phyloP scores from a whole-genome alignment of 768 basidiomycete species.

The Heimioporus sp. region DNA sequence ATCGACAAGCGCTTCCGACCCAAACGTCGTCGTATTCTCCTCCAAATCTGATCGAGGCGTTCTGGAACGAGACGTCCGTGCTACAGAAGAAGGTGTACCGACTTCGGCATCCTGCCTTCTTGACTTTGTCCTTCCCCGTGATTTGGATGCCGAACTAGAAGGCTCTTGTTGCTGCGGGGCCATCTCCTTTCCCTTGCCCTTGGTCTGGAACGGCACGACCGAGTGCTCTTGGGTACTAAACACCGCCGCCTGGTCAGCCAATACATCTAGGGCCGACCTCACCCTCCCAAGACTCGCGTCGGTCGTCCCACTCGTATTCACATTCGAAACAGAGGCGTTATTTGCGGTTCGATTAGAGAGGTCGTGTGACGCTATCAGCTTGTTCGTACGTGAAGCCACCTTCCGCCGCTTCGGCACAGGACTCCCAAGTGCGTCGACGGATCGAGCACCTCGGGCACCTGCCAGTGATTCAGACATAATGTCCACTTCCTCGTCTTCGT shows the following conservation, averaged over 20 bases:
- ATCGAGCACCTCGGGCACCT: conserved; percentile 29
- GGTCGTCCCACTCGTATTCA: background rate
- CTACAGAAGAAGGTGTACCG: conserved; percentile 2
- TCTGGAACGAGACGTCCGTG: conserved; percentile 8
- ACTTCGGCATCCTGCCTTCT: conserved; percentile 4
- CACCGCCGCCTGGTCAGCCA: conserved; percentile 70
- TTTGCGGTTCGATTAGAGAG: background rate
- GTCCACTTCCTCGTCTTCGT: conserved; percentile 32
- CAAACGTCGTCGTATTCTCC: background rate
- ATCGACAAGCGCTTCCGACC: conserved; percentile 15
- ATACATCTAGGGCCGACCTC: conserved; percentile 63
- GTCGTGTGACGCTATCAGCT: conserved; percentile 7
- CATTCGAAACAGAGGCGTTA: background rate
- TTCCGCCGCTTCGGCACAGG: conserved; percentile 42
- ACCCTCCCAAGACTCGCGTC: conserved; percentile 25
- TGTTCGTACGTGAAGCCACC: conserved; percentile 11
- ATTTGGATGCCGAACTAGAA: conserved; percentile 1
- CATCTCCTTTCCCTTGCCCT: conserved; percentile 24
- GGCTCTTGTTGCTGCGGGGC: conserved; percentile 2
- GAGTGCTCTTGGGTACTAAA: conserved; percentile 39
- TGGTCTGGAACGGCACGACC: background rate
- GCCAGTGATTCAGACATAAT: conserved; percentile 18
- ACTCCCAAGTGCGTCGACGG: conserved; percentile 27
- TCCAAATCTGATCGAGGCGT: conserved; percentile 17
- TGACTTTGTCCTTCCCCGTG: conserved; percentile 10